Conservation (phyloP, 2,329 filamentous ascomycete genomes). For the Graphilbum fragrans region DNA sequence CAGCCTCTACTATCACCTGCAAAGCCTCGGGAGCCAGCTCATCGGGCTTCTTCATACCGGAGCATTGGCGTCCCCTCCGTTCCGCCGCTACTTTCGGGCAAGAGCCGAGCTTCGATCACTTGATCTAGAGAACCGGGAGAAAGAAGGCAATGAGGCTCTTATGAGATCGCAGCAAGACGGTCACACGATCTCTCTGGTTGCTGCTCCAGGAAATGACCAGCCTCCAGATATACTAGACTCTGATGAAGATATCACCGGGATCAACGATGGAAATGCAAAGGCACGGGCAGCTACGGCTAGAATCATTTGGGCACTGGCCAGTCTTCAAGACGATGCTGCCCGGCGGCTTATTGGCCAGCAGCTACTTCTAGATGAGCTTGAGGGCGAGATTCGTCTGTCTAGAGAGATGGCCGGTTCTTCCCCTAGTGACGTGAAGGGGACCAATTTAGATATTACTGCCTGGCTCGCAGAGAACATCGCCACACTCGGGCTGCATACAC, state of each 20-base stretch:
- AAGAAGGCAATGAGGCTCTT: neutral
- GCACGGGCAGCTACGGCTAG: neutral
- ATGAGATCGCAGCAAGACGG: too few relatives aligned
- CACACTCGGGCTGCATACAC: constrained; percentile 4
- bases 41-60: constrained; percentile 2
- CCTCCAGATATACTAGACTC: too few relatives aligned
- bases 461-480: constrained; percentile 5
- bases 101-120: too few relatives aligned
- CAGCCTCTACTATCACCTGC: constrained; percentile 8
- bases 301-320: constrained; percentile 5
- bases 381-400: neutral
- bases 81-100: constrained; percentile 4
- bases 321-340: constrained; percentile 7
- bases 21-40: constrained; percentile 6
- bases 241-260: too few relatives aligned
- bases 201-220: too few relatives aligned
- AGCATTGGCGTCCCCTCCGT: constrained; percentile 3
- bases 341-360: constrained; percentile 7
- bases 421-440: too few relatives aligned
- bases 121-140: constrained; percentile 1
- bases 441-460: neutral
- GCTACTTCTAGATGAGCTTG: constrained; percentile 8
- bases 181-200: too few relatives aligned
- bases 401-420: neutral
- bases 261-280: too few relatives aligned